Percentiles rank a stretch among this genome's conserved stretches.
These are phyloP conservation scores for Colletotrichum navitas DNA, from an alignment of 2,329 filamentous ascomycete genomes.

Conservation along the genomic window DNA sequence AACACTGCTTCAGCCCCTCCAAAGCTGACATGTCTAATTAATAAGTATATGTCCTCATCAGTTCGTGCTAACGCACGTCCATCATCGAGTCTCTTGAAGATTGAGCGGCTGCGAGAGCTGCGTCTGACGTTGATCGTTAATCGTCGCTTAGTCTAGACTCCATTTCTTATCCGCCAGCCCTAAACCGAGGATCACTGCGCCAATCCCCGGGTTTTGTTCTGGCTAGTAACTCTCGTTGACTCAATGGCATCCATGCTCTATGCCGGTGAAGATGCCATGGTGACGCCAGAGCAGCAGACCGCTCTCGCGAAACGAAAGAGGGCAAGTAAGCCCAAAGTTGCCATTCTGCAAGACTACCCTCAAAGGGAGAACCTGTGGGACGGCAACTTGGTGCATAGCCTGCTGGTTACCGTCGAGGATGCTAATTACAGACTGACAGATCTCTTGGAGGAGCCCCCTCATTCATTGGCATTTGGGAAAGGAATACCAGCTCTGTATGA, in stretches of 20 bases:
- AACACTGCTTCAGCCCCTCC: too few species aligned
- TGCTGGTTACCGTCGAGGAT: conserved; percentile 28
- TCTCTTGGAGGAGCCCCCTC: conserved; percentile 14
- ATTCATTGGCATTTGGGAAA: conserved; percentile 22
- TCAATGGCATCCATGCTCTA: conserved; percentile 17
- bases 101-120: neutral
- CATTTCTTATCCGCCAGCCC: neutral
- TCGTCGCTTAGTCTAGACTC: too few species aligned
- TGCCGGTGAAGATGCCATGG: neutral
- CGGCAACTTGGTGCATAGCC: conserved; percentile 23
- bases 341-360: conserved; percentile 22
- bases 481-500: conserved; percentile 33
- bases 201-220: neutral
- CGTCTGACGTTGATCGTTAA: too few species aligned
- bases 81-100: neutral
- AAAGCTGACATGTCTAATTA: too few species aligned
- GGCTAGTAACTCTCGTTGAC: neutral
- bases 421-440: neutral
- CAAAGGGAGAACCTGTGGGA: conserved; percentile 30
- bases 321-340: conserved; percentile 55
- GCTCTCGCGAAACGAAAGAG: conserved; percentile 46
- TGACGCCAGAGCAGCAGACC: neutral
- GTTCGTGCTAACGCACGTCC: neutral
- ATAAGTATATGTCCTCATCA: neutral
- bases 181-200: neutral